Percentiles rank a stretch among this genome's conserved stretches.
Evolutionary conservation across 2,329 filamentous ascomycete species (phyloP).

Genomic region (Alternaria brassicae): DNA sequence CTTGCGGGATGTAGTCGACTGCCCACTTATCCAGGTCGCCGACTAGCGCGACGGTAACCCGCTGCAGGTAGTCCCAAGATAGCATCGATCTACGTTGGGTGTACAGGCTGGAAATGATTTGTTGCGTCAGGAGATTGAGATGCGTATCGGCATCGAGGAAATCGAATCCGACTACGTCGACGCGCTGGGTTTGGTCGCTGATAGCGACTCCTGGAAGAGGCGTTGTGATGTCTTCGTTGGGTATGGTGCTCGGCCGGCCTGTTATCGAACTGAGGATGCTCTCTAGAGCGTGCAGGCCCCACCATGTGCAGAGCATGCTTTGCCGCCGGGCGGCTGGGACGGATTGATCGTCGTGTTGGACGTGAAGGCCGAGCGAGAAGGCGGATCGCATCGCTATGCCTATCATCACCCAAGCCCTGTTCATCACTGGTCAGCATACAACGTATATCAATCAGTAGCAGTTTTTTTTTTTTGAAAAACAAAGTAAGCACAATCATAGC

Average conservation of each 20-base stretch:
- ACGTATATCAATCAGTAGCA: neutral
- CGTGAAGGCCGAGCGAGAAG: constrained; percentile 42
- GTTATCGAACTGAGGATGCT: constrained; percentile 43
- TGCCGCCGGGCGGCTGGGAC: constrained; percentile 31
- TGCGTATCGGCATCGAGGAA: constrained; percentile 14
- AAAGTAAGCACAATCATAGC: neutral
- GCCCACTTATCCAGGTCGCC: constrained; percentile 39
- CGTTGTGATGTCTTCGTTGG: constrained; percentile 34
- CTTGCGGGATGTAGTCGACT: constrained; percentile 15
- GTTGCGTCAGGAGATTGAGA: constrained; percentile 13
- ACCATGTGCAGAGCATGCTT: constrained; percentile 45
- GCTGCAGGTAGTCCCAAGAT: constrained; percentile 44
- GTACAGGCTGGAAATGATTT: constrained; percentile 34
- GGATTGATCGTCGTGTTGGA: constrained; percentile 34
- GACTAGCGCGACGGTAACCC: constrained; percentile 31
- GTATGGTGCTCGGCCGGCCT: constrained; percentile 45
- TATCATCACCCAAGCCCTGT: constrained; percentile 44
- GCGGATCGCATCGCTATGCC: constrained; percentile 44
- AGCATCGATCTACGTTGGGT: constrained; percentile 31
- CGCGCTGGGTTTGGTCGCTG: neutral
- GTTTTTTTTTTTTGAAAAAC: neutral
- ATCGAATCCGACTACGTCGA: neutral
- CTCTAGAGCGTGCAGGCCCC: constrained; percentile 46
- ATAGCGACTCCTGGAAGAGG: constrained; percentile 25
- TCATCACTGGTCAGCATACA: constrained; percentile 12